A percentile compares a stretch with the other conserved stretches of the same genome.
Evolutionary conservation across 352 stramenopile genomes (phyloP).

Genomic region (Phytophthora podocarpi): DNA sequence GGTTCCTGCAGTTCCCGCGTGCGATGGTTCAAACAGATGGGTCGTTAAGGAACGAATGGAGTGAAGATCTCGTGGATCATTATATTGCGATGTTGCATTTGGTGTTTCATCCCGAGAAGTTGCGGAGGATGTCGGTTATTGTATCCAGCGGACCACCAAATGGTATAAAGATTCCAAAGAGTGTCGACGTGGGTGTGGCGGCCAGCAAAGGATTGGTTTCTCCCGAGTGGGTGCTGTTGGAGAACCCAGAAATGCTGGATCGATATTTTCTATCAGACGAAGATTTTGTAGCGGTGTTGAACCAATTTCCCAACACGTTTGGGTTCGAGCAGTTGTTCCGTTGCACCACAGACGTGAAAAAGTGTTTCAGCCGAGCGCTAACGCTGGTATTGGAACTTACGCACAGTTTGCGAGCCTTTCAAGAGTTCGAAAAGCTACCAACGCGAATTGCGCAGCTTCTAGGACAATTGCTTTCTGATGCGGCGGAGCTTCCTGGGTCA

Average conservation of each 20-base stretch:
- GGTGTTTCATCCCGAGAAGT: slow-evolving; percentile 85
- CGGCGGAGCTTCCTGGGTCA: slow-evolving; percentile 57
- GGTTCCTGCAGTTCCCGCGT: slow-evolving; percentile 83
- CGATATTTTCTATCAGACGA: slow-evolving; percentile 83
- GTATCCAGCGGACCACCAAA: slow-evolving; percentile 65
- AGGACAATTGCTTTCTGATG: slow-evolving; percentile 63
- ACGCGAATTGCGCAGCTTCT: slow-evolving; percentile 72
- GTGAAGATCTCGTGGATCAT: slow-evolving; percentile 81
- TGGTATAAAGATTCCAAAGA: slow-evolving; percentile 32
- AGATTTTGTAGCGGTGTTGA: slow-evolving; percentile 83
- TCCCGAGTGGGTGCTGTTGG: slow-evolving; percentile 81
- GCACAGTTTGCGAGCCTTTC: slow-evolving; percentile 67
- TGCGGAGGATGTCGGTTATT: slow-evolving; percentile 71
- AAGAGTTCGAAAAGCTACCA: slow-evolving; percentile 85
- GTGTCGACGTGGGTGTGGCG: slow-evolving; percentile 20
- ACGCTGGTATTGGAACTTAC: slow-evolving; percentile 81
- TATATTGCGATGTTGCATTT: slow-evolving; percentile 88
- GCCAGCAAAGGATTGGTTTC: slow-evolving; percentile 53
- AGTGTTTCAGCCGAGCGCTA: slow-evolving; percentile 76
- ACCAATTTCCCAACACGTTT: slow-evolving; percentile 88
- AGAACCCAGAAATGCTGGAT: slow-evolving; percentile 84
- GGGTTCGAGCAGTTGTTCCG: slow-evolving; percentile 78
- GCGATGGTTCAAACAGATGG: slow-evolving; percentile 63
- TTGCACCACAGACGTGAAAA: slow-evolving; percentile 76
- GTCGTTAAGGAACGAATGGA: slow-evolving; percentile 68